These are phyloP conservation scores for Diaporthe caulivora DNA, from an alignment of 2,329 filamentous ascomycete genomes.

Conservation along the genomic window DNA sequence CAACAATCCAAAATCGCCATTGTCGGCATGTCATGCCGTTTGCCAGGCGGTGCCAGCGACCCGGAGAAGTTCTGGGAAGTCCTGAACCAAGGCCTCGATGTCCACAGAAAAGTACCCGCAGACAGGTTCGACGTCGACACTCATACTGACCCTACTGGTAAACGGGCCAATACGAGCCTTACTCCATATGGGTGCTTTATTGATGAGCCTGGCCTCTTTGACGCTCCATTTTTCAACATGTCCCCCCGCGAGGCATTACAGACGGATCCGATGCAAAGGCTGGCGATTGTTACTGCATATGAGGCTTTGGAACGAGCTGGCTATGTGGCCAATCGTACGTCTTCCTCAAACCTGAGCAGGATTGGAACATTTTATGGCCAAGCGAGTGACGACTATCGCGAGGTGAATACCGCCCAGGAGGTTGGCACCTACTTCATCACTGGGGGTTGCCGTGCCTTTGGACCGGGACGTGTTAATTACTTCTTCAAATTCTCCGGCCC, in stretches of 20 bases:
- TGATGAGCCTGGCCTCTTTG: slow-evolving; percentile 29
- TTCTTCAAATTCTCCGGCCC: slow-evolving; percentile 51
- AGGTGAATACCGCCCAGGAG: slow-evolving; percentile 67
- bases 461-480: slow-evolving; percentile 52
- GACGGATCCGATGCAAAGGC: slow-evolving; percentile 33
- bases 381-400: slow-evolving; percentile 65
- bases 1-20: slow-evolving; percentile 5
- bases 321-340: slow-evolving; percentile 40
- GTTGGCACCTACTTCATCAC: slow-evolving; percentile 40
- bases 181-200: slow-evolving; percentile 59
- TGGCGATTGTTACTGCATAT: slow-evolving; percentile 27
- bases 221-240: slow-evolving; percentile 37
- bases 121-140: slow-evolving; percentile 33
- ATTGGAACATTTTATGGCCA: slow-evolving; percentile 75
- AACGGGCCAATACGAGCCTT: slow-evolving; percentile 66
- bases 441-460: slow-evolving; percentile 47
- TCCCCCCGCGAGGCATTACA: slow-evolving; percentile 29
- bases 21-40: neutral
- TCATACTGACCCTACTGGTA: slow-evolving; percentile 42
- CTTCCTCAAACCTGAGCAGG: slow-evolving; percentile 53
- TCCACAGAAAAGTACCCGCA: slow-evolving; percentile 39
- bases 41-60: neutral
- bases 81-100: slow-evolving; percentile 42
- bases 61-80: slow-evolving; percentile 23
- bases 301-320: slow-evolving; percentile 60